Conservation (phyloP, 805 yeast genomes). For the Yarrowia yakushimensis region DNA sequence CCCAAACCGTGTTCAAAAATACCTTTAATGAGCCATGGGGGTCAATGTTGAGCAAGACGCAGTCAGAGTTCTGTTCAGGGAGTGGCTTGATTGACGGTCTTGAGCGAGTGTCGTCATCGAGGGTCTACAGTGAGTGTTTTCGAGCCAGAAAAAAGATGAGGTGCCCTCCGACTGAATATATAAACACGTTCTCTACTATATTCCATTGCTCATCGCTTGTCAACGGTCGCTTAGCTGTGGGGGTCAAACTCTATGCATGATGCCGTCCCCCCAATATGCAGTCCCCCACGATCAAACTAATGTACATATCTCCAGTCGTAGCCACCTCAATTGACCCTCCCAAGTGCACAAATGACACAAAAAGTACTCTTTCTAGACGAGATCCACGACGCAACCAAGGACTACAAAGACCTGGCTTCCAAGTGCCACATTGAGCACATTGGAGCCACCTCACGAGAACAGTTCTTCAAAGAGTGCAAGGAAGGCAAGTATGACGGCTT, state of each 20-base stretch:
- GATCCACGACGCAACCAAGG: slow-evolving; percentile 21
- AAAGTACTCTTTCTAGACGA: slow-evolving; percentile 24
- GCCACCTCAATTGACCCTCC: not conserved
- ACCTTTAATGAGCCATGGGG: not conserved
- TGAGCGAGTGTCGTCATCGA: too few relatives aligned
- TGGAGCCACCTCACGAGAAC: slow-evolving; percentile 30
- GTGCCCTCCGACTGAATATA: too few relatives aligned
- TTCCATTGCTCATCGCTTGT: too few relatives aligned
- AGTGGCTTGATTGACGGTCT: too few relatives aligned
- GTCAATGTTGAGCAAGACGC: too few relatives aligned
- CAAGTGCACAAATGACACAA: not conserved
- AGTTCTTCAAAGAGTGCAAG: slow-evolving; percentile 45
- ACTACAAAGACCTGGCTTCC: not conserved
- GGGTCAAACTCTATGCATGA: too few relatives aligned
- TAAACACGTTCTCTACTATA: too few relatives aligned
- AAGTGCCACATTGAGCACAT: not conserved
- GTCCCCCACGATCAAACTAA: not conserved
- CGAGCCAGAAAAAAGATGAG: too few relatives aligned
- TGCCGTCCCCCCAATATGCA: not conserved
- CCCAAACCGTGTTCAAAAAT: not conserved
- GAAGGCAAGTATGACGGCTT: slow-evolving; percentile 45
- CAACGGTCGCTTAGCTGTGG: too few relatives aligned
- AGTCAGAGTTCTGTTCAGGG: too few relatives aligned
- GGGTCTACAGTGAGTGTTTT: too few relatives aligned
- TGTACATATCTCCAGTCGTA: not conserved